These are phyloP conservation scores for Rhizophora mangle DNA, from an alignment of 345 rosid species.

Conservation along the genomic window DNA sequence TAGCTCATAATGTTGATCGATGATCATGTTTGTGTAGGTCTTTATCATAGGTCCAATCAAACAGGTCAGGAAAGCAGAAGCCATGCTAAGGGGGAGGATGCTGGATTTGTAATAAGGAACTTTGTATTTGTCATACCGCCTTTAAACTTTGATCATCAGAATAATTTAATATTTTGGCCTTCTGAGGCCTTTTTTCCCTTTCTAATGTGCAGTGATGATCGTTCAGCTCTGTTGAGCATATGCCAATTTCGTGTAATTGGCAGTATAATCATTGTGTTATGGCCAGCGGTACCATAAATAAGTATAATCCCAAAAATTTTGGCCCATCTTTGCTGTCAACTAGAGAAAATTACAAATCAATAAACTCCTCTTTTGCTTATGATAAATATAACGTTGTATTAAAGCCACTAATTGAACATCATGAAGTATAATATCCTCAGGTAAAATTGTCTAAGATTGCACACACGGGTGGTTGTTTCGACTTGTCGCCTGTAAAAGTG, in stretches of 20 bases:
- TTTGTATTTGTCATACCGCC: background rate
- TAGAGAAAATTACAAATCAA: no score
- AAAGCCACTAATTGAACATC: no score
- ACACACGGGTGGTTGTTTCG: no score
- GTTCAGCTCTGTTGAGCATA: background rate
- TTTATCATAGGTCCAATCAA: conserved; percentile 79
- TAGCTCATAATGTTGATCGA: background rate
- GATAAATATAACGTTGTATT: no score
- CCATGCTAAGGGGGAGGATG: conserved; percentile 89
- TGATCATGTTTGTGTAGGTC: conserved; percentile 38
- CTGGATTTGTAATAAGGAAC: conserved; percentile 34
- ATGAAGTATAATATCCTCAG: no score
- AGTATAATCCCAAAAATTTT: no score
- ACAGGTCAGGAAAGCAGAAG: conserved; percentile 93
- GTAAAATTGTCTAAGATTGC: no score
- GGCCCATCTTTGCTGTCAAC: no score
- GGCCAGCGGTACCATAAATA: background rate
- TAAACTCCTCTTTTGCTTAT: no score
- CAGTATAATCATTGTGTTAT: background rate
- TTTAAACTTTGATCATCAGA: background rate
- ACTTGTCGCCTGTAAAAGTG: no score
- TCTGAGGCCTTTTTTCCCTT: background rate
- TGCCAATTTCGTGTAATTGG: background rate
- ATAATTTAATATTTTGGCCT: conserved; percentile 5
- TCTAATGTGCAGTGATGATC: background rate